A percentile compares a stretch with the other conserved stretches of the same genome.
Conservation (phyloP, 2,329 filamentous ascomycete species). For the Setomelanomma holmii region DNA sequence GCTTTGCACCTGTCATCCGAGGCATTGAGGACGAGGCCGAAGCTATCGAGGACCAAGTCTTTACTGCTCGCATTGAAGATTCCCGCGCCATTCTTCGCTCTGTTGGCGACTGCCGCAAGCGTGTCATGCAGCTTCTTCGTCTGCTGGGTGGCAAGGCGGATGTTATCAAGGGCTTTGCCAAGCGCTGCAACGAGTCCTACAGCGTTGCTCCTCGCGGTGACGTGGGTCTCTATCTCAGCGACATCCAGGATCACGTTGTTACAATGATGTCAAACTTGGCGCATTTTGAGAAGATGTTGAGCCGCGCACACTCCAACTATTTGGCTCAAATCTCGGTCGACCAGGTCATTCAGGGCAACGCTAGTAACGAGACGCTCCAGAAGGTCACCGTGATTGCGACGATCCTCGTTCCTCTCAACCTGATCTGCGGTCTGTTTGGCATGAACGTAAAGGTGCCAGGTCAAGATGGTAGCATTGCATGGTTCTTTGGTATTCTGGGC, state of each 20-base stretch:
- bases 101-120: conserved; percentile 91
- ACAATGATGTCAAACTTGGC: conserved; percentile 98
- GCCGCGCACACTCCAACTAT: conserved; percentile 93
- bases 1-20: conserved; percentile 87
- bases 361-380: conserved; percentile 86
- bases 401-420: conserved; percentile 93
- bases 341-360: conserved; percentile 85
- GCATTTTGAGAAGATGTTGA: conserved; percentile 98
- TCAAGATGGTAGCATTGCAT: conserved; percentile 54
- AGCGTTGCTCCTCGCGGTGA: conserved; percentile 94
- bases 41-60: conserved; percentile 92
- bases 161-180: conserved; percentile 95
- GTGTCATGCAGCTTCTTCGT: conserved; percentile 90
- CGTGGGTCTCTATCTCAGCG: conserved; percentile 93
- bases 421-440: conserved; percentile 85
- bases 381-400: conserved; percentile 96
- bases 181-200: conserved; percentile 98
- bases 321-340: conserved; percentile 93
- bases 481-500: conserved; percentile 68
- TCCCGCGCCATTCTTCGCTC: conserved; percentile 85
- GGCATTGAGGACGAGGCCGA: conserved; percentile 90
- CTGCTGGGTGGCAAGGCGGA: conserved; percentile 97
- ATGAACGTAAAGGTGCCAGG: conserved; percentile 87
- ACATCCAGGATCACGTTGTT: conserved; percentile 98
- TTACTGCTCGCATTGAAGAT: conserved; percentile 88